Evolutionary conservation across 1,284 basidiomycete genomes (phyloP).

Genomic region (Ustilago vetiveriae): DNA sequence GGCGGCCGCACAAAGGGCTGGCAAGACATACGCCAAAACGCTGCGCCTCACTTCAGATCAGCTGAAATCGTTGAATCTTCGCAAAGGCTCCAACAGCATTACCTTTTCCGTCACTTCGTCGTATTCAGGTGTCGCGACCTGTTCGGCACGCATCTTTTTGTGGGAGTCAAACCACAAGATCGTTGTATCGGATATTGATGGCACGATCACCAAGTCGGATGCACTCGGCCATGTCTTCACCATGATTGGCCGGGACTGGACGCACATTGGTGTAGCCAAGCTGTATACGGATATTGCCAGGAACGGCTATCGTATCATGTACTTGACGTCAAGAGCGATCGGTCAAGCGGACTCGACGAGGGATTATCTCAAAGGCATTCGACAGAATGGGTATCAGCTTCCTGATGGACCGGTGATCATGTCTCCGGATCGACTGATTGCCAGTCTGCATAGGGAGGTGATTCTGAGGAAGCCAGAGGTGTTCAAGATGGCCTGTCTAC

Average conservation of each 20-base stretch:
- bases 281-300: conserved; percentile 93
- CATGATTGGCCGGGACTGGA: conserved; percentile 99
- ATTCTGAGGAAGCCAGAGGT: conserved; percentile 87
- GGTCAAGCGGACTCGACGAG: conserved; percentile 97
- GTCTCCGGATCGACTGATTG: conserved; percentile 96
- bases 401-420: conserved; percentile 99
- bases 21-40: conserved; percentile 87
- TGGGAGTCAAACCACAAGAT: conserved; percentile 91
- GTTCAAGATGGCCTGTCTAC: conserved; percentile 99
- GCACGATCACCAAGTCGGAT: conserved; percentile 94
- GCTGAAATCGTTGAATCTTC: conserved; percentile 77
- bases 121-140: conserved; percentile 81
- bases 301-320: conserved; percentile 99
- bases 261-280: conserved; percentile 96
- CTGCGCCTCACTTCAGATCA: conserved; percentile 85
- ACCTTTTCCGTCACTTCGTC: conserved; percentile 88
- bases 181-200: conserved; percentile 97
- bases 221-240: conserved; percentile 97
- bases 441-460: conserved; percentile 82
- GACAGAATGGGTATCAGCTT: conserved; percentile 92
- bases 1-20: conserved; percentile 42
- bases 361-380: conserved; percentile 92
- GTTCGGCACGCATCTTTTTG: conserved; percentile 91
- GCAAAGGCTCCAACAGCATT: conserved; percentile 88
- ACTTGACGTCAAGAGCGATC: conserved; percentile 95